phyloP scores from a whole-genome alignment of 202 grass and related monocot genomes.

The Digitaria exilis region DNA sequence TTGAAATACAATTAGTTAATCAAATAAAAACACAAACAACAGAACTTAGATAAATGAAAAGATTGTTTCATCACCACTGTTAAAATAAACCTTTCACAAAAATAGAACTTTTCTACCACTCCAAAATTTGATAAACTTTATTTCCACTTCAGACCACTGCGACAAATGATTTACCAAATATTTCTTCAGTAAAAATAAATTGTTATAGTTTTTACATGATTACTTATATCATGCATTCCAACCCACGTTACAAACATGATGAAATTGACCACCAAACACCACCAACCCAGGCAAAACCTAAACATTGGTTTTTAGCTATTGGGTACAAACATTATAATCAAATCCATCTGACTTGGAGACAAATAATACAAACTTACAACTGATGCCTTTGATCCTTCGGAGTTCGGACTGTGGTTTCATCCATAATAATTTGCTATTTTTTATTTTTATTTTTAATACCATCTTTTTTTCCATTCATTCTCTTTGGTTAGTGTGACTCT shows the following conservation, averaged over 20 bases:
- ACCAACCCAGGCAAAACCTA: neutral
- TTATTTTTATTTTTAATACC: neutral
- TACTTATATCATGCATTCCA: neutral
- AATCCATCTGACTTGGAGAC: neutral
- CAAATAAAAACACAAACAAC: neutral
- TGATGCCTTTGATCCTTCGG: neutral
- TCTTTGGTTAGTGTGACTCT: neutral
- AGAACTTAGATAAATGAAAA: neutral
- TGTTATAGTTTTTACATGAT: neutral
- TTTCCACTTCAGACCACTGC: neutral
- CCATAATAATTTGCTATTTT: neutral
- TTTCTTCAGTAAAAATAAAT: neutral
- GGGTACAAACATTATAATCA: neutral
- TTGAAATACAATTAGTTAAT: slow-evolving; percentile 31
- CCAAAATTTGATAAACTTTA: neutral
- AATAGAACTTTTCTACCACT: neutral
- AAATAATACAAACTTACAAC: neutral
- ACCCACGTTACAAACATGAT: neutral
- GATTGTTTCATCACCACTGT: neutral
- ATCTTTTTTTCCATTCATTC: neutral
- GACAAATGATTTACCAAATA: neutral
- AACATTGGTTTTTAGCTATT: neutral
- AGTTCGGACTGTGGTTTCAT: neutral
- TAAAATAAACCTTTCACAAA: neutral
- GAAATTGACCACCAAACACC: neutral